Base-by-base conservation (phyloP, 768 basidiomycete genomes). In the Naganishia antarctica region DNA sequence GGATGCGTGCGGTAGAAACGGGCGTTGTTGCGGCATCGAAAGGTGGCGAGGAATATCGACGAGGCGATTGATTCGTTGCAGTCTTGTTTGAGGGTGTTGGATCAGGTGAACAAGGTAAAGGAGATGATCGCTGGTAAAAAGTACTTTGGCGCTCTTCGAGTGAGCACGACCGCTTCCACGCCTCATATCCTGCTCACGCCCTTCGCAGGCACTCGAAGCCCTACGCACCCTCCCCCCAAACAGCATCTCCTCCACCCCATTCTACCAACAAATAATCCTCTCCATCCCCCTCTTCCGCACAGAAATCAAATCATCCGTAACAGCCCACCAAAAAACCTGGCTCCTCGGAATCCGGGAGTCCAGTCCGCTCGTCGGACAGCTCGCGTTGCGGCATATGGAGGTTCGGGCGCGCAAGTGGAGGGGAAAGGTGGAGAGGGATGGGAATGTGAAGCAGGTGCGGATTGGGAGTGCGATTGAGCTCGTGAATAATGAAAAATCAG, bases 1-100 rank as follows among this genome's bases (percentile, higher is more conserved):
- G 32, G 16, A 16, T 50, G 16, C 29, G 3, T n/a, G 15, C 3
- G 25, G n/a, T 67, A 80, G 84, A 98, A 98, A 80, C 86, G 87
- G 60, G 84, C 86, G 4, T 78, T 98, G 66, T 80, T 98, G 16
- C 89, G 94, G 75, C 87, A 88, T 16, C 90, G 89, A 80, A 90
- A 90, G 79, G 93, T 94, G 0, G 91, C 91, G 4, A 84, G 87
- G 11, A 93, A 98, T 78, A 81, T 99, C 45, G 96, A 99, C 78
- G 92, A 97, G 77, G 90, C 90, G 16, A 92, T 99, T 69, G 96
- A 98, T 74, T 90, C 90, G 8, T 79, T 98, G 13, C 93, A 98
- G 78, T 88, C 90, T 15, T 94, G 90, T 73, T 80, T 99, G 65
- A 85, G 91, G 64, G 86, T 98, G 4, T 80, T 99, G 68, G 96